A percentile compares a stretch with the other conserved stretches of the same genome.
These are phyloP conservation scores for Colletotrichum eremochloae DNA, from an alignment of 2,329 filamentous ascomycete species.

Conservation along the genomic window DNA sequence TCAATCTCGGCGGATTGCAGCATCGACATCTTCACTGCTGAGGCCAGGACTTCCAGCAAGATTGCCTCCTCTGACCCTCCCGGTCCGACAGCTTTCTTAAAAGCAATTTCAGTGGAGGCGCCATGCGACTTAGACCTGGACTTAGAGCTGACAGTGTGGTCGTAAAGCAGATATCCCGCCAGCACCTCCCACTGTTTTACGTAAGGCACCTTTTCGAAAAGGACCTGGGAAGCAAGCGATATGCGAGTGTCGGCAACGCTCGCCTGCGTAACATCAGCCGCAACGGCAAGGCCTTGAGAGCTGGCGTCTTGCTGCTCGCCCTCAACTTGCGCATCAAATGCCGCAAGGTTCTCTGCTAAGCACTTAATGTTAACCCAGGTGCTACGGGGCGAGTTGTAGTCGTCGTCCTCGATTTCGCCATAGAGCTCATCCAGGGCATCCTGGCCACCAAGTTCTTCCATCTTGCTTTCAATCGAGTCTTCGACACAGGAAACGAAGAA, in stretches of 20 bases:
- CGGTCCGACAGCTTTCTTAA: constrained; percentile 81
- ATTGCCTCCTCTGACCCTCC: constrained; percentile 84
- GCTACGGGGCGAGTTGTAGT: constrained; percentile 80
- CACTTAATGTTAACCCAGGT: constrained; percentile 95
- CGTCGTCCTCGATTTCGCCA: constrained; percentile 78
- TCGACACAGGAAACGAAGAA: constrained; percentile 93
- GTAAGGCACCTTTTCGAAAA: constrained; percentile 86
- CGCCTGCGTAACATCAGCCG: constrained; percentile 71
- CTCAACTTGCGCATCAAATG: constrained; percentile 81
- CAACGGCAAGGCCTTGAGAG: constrained; percentile 62
- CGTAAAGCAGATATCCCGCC: constrained; percentile 90
- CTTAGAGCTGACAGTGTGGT: constrained; percentile 79
- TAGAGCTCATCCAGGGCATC: constrained; percentile 83
- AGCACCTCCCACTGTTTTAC: constrained; percentile 89
- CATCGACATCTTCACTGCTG: constrained; percentile 82
- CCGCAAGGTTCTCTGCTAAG: constrained; percentile 83
- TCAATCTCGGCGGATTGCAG: constrained; percentile 75
- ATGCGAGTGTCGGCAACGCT: constrained; percentile 83
- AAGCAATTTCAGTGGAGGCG: constrained; percentile 70
- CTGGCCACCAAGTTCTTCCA: constrained; percentile 87
- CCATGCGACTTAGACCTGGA: constrained; percentile 65
- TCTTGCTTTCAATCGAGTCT: constrained; percentile 81
- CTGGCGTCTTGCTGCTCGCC: constrained; percentile 65
- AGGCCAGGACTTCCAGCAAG: constrained; percentile 87
- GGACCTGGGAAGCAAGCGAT: constrained; percentile 84